These are phyloP conservation scores for Udeniomyces megalosporus DNA, from an alignment of 768 basidiomycete genomes.

Conservation along the genomic window DNA sequence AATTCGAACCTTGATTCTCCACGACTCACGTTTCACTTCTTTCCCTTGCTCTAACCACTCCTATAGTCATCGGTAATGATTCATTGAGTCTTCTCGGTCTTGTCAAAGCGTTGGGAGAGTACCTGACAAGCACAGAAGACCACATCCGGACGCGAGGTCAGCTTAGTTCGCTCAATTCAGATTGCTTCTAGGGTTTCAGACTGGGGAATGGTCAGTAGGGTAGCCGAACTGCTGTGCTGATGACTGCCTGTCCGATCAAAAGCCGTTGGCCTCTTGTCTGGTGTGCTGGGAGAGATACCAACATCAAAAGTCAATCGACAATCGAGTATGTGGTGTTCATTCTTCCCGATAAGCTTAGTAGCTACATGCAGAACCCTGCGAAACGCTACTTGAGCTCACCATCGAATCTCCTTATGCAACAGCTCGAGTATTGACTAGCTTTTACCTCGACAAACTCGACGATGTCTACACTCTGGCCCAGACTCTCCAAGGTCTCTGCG, in stretches of 20 bases:
- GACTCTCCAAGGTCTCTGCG: constrained; percentile 56
- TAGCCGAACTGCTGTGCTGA: neutral
- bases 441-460: constrained; percentile 72
- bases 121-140: constrained; percentile 73
- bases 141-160: constrained; percentile 61
- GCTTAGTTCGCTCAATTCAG: neutral
- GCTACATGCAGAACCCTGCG: too few relatives aligned
- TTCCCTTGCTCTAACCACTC: neutral
- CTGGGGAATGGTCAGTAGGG: neutral
- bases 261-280: constrained; percentile 76
- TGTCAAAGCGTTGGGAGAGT: constrained; percentile 73
- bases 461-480: constrained; percentile 72
- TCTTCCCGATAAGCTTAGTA: too few relatives aligned
- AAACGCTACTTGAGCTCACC: too few relatives aligned
- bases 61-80: neutral
- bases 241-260: neutral
- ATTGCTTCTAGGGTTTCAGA: too few relatives aligned
- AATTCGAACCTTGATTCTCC: too few relatives aligned
- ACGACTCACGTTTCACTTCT: neutral
- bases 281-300: constrained; percentile 48
- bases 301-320: constrained; percentile 54
- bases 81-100: constrained; percentile 41
- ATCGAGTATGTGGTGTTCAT: constrained; percentile 62
- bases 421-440: constrained; percentile 70
- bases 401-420: neutral